Conservation (phyloP, 2,329 filamentous ascomycete species). For the Exophiala calicioides region DNA sequence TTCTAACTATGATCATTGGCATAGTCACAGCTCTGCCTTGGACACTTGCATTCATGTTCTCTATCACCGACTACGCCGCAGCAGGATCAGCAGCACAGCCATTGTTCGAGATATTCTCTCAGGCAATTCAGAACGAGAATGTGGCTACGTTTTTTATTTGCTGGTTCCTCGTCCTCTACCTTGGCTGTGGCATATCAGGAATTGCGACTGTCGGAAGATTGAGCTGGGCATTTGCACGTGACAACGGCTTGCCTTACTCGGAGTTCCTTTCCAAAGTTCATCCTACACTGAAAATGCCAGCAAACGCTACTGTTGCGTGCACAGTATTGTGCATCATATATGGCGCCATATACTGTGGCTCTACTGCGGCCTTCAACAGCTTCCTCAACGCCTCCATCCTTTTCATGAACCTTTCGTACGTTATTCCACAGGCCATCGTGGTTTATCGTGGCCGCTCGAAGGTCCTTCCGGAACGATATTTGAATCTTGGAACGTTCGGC, state of each 20-base stretch:
- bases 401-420: conserved; percentile 20
- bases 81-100: conserved; percentile 25
- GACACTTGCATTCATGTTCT: conserved; percentile 29
- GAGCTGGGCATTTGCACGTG: conserved; percentile 56
- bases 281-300: conserved; percentile 37
- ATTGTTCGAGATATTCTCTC: conserved; percentile 27
- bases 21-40: conserved; percentile 28
- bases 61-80: conserved; percentile 24
- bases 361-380: conserved; percentile 28
- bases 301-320: conserved; percentile 41
- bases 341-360: conserved; percentile 37
- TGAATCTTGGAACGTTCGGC: conserved; percentile 30
- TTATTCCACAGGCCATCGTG: conserved; percentile 43
- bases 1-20: conserved; percentile 29
- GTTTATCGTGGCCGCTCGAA: conserved; percentile 39
- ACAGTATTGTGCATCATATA: conserved; percentile 38
- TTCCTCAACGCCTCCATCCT: conserved; percentile 33
- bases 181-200: conserved; percentile 49
- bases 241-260: conserved; percentile 49
- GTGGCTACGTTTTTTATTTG: conserved; percentile 26
- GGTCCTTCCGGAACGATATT: conserved; percentile 29
- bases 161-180: conserved; percentile 40
- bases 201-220: conserved; percentile 55
- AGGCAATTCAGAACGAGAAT: conserved; percentile 21
- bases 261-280: conserved; percentile 40